Percentiles rank a stretch among this genome's conserved stretches.
Evolutionary conservation across 768 basidiomycete genomes (phyloP).

Genomic region (Leucocoprinus leucothites): DNA sequence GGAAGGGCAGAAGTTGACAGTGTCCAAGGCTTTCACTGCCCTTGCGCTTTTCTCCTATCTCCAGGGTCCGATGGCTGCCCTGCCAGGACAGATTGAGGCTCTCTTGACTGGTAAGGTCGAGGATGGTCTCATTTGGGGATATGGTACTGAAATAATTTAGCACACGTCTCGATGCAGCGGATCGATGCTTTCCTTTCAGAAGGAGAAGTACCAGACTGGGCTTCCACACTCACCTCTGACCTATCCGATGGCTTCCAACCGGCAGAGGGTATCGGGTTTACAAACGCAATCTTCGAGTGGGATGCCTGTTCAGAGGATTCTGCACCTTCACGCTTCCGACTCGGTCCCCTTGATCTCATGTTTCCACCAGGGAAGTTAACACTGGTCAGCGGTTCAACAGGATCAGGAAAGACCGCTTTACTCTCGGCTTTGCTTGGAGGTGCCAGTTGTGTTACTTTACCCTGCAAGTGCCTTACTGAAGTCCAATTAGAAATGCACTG

Average conservation of each 20-base stretch:
- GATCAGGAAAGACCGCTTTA: slow-evolving; percentile 68
- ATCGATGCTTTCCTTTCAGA: slow-evolving; percentile 73
- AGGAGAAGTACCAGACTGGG: slow-evolving; percentile 77
- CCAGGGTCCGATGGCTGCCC: slow-evolving; percentile 60
- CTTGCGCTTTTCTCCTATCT: slow-evolving; percentile 74
- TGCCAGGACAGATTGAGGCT: slow-evolving; percentile 64
- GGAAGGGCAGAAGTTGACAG: slow-evolving; percentile 62
- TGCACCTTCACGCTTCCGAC: slow-evolving; percentile 40
- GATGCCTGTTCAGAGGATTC: slow-evolving; percentile 30
- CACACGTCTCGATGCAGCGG: slow-evolving; percentile 78
- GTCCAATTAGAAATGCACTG: slow-evolving; percentile 53
- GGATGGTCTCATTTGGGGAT: neutral
- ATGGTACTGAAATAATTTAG: slow-evolving; percentile 26
- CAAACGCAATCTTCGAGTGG: slow-evolving; percentile 57
- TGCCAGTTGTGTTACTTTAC: slow-evolving; percentile 21
- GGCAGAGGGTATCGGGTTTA: slow-evolving; percentile 46
- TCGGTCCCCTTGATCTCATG: slow-evolving; percentile 52
- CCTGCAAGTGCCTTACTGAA: slow-evolving; percentile 1
- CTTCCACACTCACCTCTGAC: slow-evolving; percentile 47
- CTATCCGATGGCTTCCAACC: slow-evolving; percentile 2
- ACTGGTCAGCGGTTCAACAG: slow-evolving; percentile 62
- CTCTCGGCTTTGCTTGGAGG: slow-evolving; percentile 67
- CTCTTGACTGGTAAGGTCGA: slow-evolving; percentile 50
- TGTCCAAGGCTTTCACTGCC: slow-evolving; percentile 79
- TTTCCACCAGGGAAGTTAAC: slow-evolving; percentile 60